Base-by-base conservation (phyloP, 768 basidiomycete genomes). In the Mycena latifolia region DNA sequence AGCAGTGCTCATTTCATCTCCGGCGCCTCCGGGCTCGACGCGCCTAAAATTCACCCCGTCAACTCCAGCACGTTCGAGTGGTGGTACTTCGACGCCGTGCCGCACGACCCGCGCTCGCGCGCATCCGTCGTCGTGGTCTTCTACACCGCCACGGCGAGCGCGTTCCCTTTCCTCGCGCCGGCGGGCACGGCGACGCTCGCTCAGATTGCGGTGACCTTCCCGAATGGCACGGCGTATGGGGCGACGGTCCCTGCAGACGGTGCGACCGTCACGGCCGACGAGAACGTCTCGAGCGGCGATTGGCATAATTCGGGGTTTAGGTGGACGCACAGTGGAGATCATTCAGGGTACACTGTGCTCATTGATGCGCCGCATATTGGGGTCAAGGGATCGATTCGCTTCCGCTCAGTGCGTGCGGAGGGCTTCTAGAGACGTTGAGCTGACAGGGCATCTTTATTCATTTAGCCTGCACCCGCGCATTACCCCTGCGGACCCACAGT, bases 71-170 rank as follows among this genome's bases (percentile, higher is more conserved):
- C 69, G 1, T 72, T 61, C 54, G 63, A 72, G 25, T 68, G 63
- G 66, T 72, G 69, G 63, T 72, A 72, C 66, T 72, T 72, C 33
- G 69, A 72, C 48, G 71, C 63, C 15, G 69, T 70, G 14, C 67
- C 71, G 28, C 35, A 50, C 28, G 71, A 66, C 35, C 60, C 59
- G 33, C 37, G 37, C 24, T 57, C 57, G 27, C 51, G 33, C 25
- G 56, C 63, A 25, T 70, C 69, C 39, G 57, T 66, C 52, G 66
- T 68, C 22, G 64, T 64, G 46, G 50, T 51, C 17, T 72, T 70
- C 52, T 72, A 67, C 46, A 57, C 65, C 22, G 52, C 63, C 14
- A 43, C 69, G 2, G 20, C 45, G 3, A 46, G 17, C 47, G 65
- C 58, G n/a, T 66, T 69, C 47, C 69, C 64, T 10, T 33, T 68